Evolutionary conservation across 306 rosid species (phyloP), one percentile per base, ranked within the genome.

Genomic region (Malus fusca): DNA sequence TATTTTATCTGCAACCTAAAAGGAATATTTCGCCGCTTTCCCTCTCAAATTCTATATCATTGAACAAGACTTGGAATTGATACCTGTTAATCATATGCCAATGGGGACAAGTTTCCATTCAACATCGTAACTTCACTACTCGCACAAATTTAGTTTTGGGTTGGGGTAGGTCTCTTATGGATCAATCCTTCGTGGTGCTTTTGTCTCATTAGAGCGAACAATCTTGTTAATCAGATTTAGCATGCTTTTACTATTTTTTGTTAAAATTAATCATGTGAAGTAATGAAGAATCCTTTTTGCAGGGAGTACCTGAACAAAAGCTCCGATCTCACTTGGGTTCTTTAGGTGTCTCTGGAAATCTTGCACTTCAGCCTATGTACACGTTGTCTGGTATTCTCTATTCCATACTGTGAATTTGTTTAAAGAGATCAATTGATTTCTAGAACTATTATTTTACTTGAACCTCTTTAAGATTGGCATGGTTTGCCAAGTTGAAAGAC

Each of bases 341-440:
- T 72, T 85, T 96, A 55, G 99, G 99, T 88, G 98, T 96, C 7
- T 92, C 98, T 33, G 99, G 99, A 87, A 96, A 92, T 85, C 99
- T 96, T n/a, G 99, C 99, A 13, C 93, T 96, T 81, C 99, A 96
- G 81, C 99, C 99, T 4, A 96, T 96, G 99, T 96, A 96, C 88
- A 92, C 99, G 48, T 88, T 95, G 82, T 96, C 99, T 73, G 99
- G 99, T 95, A 87, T 80, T 79, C 71, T 65, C 62, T 59, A 35
- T 74, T 51, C 23, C 31, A 14, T 63, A 58, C 28, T 46, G 4
- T 52, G 30, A 71, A 72, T 40, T 35, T 28, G 30, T 68, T 64
- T n/a, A 26, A 63, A 70, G 21, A 60, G 22, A 5, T 52, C 11
- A 37, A 26, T 72, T 63, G 43, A 11, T 69, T 23, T 72, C 62